Evolutionary conservation across 192 early-diverging fungal genomes (phyloP), one percentile per base, ranked within the genome.

Genomic region (Piromyces finnis): DNA sequence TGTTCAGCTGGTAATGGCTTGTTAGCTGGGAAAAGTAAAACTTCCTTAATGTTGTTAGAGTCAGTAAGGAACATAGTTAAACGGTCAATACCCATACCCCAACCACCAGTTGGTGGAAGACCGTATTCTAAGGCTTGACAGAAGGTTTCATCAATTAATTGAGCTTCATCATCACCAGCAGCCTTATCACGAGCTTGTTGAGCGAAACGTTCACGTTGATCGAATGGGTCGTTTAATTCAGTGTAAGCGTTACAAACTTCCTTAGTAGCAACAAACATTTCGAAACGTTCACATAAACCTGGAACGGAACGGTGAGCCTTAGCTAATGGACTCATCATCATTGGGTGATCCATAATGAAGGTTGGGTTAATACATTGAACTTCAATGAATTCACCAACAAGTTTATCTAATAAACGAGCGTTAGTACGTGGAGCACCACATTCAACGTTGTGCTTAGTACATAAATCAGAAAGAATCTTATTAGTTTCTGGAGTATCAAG

Each of bases 191-290:
- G 86, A 30, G 97, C 97, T 88, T 99, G 97, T 89, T 97, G 95
- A 51, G 91, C 97, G 86, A 99, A 99, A 84, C 96, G 90, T 85
- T 96, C 95, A 81, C 97, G 93, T 88, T 99, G 97, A 83, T 97
- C 97, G 84, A 96, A 97, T 59, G 97, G 97, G 89, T 99, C 97
- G 90, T 99, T 99, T 86, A 99, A 91, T 91, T 99, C 97, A 12
- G 97, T 99, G 92, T 98, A 99, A 29, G 96, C 94, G 82, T 99
- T 99, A 89, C 94, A 95, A 78, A 99, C 90, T 85, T 99, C 97
- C 93, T 98, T 99, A 86, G 95, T 97, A 80, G 95, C 96, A 11
- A 99, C 96, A 84, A 99, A 99, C 83, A 95, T 92, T 89, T 99
- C 97, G 83, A 99, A 99, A 77, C 97, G 95, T 86, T 99, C 97